A percentile compares a stretch with the other conserved stretches of the same genome.
Conservation (phyloP, 495 filamentous ascomycete species). For the Lasiosphaeris hirsuta region DNA sequence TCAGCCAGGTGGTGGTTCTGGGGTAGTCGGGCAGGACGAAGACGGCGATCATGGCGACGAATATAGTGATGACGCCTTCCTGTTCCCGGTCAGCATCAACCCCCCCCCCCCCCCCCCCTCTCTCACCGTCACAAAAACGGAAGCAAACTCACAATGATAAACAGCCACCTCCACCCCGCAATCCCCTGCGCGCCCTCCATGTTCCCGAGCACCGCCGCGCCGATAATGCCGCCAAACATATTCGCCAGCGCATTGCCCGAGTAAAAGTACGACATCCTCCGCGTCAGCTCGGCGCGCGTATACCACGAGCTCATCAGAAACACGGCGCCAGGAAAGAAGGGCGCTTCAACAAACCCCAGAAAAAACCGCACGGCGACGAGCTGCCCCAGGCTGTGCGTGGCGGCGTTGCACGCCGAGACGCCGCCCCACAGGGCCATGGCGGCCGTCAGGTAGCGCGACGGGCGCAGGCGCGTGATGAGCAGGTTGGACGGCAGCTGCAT, state of each 20-base stretch:
- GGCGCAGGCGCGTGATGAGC: constrained; percentile 44
- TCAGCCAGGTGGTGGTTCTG: constrained; percentile 41
- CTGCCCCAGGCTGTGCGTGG: constrained; percentile 50
- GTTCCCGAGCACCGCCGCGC: constrained; percentile 46
- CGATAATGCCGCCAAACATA: constrained; percentile 57
- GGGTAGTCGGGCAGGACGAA: constrained; percentile 46
- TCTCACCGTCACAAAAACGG: too few species aligned
- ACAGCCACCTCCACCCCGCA: constrained; percentile 38
- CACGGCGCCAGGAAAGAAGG: constrained; percentile 49
- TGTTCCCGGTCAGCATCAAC: not conserved
- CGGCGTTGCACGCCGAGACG: constrained; percentile 56
- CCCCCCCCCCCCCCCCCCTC: too few species aligned
- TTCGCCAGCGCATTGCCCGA: constrained; percentile 54
- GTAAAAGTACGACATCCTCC: constrained; percentile 57
- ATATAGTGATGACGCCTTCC: constrained; percentile 42
- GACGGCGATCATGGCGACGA: constrained; percentile 32
- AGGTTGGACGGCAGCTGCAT: constrained; percentile 58
- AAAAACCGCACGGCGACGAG: constrained; percentile 60
- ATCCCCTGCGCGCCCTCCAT: constrained; percentile 38
- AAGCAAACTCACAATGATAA: constrained; percentile 28
- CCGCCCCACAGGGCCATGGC: constrained; percentile 61
- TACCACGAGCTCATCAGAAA: constrained; percentile 54
- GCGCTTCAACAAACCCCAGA: constrained; percentile 59
- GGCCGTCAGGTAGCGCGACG: constrained; percentile 52
- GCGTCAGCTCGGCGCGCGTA: constrained; percentile 44